These are phyloP conservation scores for Gentiana straminea DNA, from an alignment of 257 asterid species.

Conservation along the genomic window DNA sequence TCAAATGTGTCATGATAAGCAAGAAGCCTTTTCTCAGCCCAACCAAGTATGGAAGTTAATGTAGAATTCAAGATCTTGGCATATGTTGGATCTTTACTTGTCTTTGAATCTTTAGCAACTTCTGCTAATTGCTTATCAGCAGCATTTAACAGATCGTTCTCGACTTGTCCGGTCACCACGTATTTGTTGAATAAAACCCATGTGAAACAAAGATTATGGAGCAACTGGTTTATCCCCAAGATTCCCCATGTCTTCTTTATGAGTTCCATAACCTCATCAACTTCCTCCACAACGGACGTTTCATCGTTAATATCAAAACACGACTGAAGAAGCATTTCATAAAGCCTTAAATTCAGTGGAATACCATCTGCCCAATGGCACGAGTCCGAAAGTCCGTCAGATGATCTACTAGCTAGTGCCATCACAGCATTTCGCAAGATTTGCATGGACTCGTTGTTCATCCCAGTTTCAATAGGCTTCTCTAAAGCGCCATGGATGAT, in stretches of 20 bases:
- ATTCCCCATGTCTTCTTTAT: slow-evolving; percentile 90
- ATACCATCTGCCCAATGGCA: slow-evolving; percentile 98
- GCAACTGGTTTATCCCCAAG: slow-evolving; percentile 80
- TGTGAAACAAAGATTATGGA: slow-evolving; percentile 82
- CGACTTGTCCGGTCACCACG: slow-evolving; percentile 84
- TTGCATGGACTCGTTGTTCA: slow-evolving; percentile 95
- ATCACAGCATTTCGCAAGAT: slow-evolving; percentile 78
- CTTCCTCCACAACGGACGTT: slow-evolving; percentile 72
- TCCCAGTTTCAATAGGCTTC: slow-evolving; percentile 93
- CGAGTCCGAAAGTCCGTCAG: slow-evolving; percentile 64
- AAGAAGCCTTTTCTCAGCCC: slow-evolving; percentile 97
- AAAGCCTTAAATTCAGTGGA: slow-evolving; percentile 87
- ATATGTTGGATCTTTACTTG: slow-evolving; percentile 63
- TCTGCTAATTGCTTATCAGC: slow-evolving; percentile 79
- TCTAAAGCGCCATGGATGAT: slow-evolving; percentile 72
- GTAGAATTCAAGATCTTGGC: slow-evolving; percentile 75
- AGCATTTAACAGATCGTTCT: slow-evolving; percentile 62
- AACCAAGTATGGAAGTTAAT: slow-evolving; percentile 85
- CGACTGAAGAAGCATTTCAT: slow-evolving; percentile 83
- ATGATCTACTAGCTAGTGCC: slow-evolving; percentile 69
- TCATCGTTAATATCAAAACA: slow-evolving; percentile 79
- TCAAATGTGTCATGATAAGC: slow-evolving; percentile 96
- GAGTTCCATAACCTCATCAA: slow-evolving; percentile 92
- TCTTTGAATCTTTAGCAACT: slow-evolving; percentile 86
- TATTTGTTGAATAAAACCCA: slow-evolving; percentile 89